Conservation (phyloP, 371 early-diverging fungal species). For the Apophysomyces elegans region DNA sequence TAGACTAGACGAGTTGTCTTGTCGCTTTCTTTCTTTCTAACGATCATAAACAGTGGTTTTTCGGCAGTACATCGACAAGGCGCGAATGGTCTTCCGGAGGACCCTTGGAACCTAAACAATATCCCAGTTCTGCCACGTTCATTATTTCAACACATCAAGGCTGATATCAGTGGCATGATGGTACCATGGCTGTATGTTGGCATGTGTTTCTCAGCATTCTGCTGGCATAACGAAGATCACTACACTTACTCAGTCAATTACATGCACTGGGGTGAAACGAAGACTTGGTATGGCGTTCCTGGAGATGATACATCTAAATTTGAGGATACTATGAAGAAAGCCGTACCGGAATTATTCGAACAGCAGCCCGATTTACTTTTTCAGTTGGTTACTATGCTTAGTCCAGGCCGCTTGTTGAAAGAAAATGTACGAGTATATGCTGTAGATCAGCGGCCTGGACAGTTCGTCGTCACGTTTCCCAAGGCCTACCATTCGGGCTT, state of each 20-base stretch:
- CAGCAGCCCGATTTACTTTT: conserved; percentile 91
- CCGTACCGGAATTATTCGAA: conserved; percentile 89
- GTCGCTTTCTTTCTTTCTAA: not conserved
- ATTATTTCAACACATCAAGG: conserved; percentile 84
- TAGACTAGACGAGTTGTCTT: not conserved
- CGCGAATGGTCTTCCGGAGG: conserved; percentile 16
- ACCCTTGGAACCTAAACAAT: conserved; percentile 90
- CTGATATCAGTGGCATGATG: conserved; percentile 95
- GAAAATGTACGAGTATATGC: conserved; percentile 80
- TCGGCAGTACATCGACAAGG: conserved; percentile 17
- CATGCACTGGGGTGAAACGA: conserved; percentile 95
- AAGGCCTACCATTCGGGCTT: conserved; percentile 96
- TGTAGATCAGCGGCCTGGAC: conserved; percentile 90
- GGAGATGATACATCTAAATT: conserved; percentile 80
- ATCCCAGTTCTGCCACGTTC: conserved; percentile 82
- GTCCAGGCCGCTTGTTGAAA: conserved; percentile 74
- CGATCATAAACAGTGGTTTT: conserved; percentile 23
- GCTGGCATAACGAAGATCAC: conserved; percentile 98
- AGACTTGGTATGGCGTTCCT: conserved; percentile 98
- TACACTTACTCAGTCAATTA: conserved; percentile 96
- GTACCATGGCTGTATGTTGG: conserved; percentile 97
- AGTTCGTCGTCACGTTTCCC: conserved; percentile 96
- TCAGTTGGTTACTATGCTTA: conserved; percentile 92
- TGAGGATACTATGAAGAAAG: conserved; percentile 81
- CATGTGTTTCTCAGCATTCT: conserved; percentile 95